Evolutionary conservation across 176 grass and related monocot genomes (phyloP), one percentile per base, ranked within the genome.

Genomic region (Oryza glaberrima): DNA sequence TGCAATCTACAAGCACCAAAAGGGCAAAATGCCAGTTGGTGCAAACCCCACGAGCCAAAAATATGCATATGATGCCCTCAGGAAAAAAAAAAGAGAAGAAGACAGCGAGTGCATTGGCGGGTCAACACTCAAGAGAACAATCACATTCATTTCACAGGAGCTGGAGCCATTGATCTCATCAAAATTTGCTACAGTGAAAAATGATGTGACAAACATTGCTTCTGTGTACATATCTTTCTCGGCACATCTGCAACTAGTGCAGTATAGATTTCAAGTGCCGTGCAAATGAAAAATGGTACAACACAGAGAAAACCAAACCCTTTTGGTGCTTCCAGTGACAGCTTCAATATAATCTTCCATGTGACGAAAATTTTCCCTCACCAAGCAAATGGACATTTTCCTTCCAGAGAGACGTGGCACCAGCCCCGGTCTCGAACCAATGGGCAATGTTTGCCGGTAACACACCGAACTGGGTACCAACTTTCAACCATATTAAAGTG

Each of bases 211-310:
- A 78, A 30, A 58, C 75, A 60, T 45, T 23, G 23, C 28, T 56
- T 72, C 34, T 58, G 12, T 40, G 32, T 26, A 56, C n/a, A 58
- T 60, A 36, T 79, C 35, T 69, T 90, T 78, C n/a, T 83, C 36
- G 12, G 75, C 80, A 87, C 84, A 43, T 5, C 16, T n/a, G 79
- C 16, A 70, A n/a, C 49, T 41, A 75, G 11, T 17, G 34, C 84
- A 75, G 48, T 23, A 78, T 44, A 83, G 78, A 75, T 80, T 75
- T 34, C 1, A 75, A 38, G 41, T 3, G 74, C 38, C 36, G 5
- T 38, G 36, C 36, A 90, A 52, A 82, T 51, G n/a, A 25, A 77
- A 87, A 77, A 87, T 83, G 89, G 61, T 87, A 87, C 89, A 90
- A 83, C 84, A 83, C 70, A 7, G 3, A 77, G 75, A 79, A 61